Evolutionary conservation across 148 eudicot genomes (phyloP), one percentile per base, ranked within the genome.

Genomic region (Euryodendron excelsum): DNA sequence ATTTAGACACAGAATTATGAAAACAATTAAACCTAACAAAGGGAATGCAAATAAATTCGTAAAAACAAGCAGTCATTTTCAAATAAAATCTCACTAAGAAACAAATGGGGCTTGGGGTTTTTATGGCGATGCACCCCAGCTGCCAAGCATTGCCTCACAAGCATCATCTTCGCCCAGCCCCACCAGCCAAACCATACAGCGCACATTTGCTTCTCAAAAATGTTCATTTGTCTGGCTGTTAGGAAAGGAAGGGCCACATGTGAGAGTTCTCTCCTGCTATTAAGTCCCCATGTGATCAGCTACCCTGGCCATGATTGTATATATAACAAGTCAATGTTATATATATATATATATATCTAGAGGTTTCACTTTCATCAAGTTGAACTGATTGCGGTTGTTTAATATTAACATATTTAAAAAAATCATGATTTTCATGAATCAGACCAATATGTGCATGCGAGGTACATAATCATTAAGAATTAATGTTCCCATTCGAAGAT

Each of bases 261-360:
- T 72, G 60, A 31, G 11, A 39, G 21, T 73, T 15, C 41, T 59
- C 28, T 41, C 78, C 59, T 15, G 13, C 27, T 65, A 50, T 31
- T 12, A 20, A 23, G 37, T 21, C 77, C n/a, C 83, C 75, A 80
- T 80, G 83, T 79, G 78, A 74, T 79, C 76, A 41, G 78, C 80
- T 44, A 78, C 78, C 59, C 77, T 82, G 72, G 37, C 71, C 73
- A 70, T 53, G 14, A 48, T 78, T n/a, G n/a, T n/a, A n/a, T n/a
- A n/a, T n/a, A n/a, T n/a, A n/a, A n/a, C n/a, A n/a, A n/a, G n/a
- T n/a, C n/a, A n/a, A n/a, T n/a, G n/a, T n/a, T n/a, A n/a, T n/a
- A n/a, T n/a, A n/a, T n/a, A n/a, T n/a, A n/a, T n/a, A n/a, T n/a
- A n/a, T n/a, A n/a, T n/a, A n/a, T n/a, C n/a, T n/a, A n/a, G n/a